Conservation (phyloP, 116 monocot species). For the Posidonia oceanica region DNA sequence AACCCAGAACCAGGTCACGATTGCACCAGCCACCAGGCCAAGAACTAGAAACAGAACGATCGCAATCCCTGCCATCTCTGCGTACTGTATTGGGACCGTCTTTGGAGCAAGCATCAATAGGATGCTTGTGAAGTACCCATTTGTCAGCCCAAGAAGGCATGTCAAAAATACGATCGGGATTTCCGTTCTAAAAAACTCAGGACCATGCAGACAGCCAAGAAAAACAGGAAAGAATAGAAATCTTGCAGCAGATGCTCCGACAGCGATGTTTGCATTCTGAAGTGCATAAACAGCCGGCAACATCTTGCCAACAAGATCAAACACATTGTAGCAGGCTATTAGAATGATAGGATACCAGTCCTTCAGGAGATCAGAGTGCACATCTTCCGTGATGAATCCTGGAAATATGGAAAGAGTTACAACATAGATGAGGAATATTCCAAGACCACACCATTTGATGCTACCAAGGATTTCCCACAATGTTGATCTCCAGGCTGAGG, state of each 20-base stretch:
- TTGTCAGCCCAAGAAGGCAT: conserved; percentile 20
- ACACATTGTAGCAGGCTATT: conserved; percentile 21
- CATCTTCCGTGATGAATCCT: conserved; percentile 22
- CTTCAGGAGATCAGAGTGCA: conserved; percentile 16
- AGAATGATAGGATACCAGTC: conserved; percentile 29
- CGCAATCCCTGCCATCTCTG: conserved; percentile 21
- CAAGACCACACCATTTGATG: conserved; percentile 18
- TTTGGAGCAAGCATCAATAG: conserved; percentile 23
- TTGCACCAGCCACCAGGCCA: conserved; percentile 17
- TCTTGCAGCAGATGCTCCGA: conserved; percentile 11
- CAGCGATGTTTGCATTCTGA: conserved; percentile 9
- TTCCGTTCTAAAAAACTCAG: conserved; percentile 13
- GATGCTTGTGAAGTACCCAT: conserved; percentile 23
- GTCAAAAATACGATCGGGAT: conserved; percentile 15
- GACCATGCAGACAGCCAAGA: conserved; percentile 19
- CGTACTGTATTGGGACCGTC: conserved; percentile 19
- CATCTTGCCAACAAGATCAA: conserved; percentile 21
- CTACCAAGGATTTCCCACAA: conserved; percentile 11
- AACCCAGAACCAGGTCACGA: conserved; percentile 27
- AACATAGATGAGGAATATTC: conserved; percentile 19
- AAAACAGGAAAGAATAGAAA: conserved; percentile 23
- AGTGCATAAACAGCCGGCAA: conserved; percentile 17
- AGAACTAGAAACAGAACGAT: conserved; percentile 12
- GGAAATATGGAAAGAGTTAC: conserved; percentile 30
- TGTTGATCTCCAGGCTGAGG: conserved; percentile 12